Evolutionary conservation across 768 basidiomycete species (phyloP).

Genomic region (Cystofilobasidium macerans): DNA sequence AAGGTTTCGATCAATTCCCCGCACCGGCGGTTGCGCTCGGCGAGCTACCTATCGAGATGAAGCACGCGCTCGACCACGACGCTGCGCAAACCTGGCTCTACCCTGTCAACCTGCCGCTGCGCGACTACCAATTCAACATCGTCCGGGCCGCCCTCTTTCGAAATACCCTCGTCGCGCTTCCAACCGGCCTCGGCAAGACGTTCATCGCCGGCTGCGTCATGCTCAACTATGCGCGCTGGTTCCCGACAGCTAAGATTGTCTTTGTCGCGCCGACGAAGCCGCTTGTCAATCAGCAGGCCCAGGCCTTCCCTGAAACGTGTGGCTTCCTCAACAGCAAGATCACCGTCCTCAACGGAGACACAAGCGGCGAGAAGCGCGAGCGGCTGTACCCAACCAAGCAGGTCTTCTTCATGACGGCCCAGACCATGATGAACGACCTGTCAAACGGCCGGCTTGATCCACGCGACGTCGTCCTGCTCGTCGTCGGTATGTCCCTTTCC

Average conservation of each 20-base stretch:
- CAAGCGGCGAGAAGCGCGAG: neutral
- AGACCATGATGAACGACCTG: conserved; percentile 84
- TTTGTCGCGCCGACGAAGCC: conserved; percentile 96
- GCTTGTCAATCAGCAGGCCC: conserved; percentile 85
- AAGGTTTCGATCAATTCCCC: conserved; percentile 72
- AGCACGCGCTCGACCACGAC: conserved; percentile 61
- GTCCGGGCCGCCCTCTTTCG: conserved; percentile 73
- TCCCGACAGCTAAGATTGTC: conserved; percentile 49
- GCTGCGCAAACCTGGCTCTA: conserved; percentile 80
- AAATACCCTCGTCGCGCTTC: conserved; percentile 85
- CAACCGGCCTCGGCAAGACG: conserved; percentile 94
- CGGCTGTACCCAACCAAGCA: conserved; percentile 34
- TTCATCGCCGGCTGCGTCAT: conserved; percentile 95
- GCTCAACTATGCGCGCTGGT: conserved; percentile 56
- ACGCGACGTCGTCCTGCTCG: conserved; percentile 68
- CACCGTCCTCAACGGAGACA: conserved; percentile 10
- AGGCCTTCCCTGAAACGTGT: conserved; percentile 82
- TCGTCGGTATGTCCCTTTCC: conserved; percentile 53
- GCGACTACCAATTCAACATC: conserved; percentile 92
- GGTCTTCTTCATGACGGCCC: conserved; percentile 91
- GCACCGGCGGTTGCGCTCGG: conserved; percentile 64
- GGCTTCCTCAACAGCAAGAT: conserved; percentile 51
- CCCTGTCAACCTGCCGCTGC: conserved; percentile 73
- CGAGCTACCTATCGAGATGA: conserved; percentile 39
- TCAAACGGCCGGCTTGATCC: conserved; percentile 60